These are phyloP conservation scores for Sicyos edulis DNA, from an alignment of 306 rosid genomes.

Conservation along the genomic window DNA sequence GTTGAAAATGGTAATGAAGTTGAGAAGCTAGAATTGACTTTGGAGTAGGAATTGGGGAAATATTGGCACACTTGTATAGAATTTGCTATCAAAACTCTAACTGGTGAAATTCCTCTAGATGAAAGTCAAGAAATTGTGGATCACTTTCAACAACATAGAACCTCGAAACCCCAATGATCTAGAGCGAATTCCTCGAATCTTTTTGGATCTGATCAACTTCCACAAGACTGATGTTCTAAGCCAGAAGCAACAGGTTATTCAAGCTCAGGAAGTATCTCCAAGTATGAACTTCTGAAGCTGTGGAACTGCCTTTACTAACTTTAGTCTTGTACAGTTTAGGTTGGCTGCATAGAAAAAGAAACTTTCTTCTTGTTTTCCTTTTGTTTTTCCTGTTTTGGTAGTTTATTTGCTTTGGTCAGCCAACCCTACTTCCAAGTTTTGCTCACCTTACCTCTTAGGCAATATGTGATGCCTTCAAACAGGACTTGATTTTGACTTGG, in stretches of 20 bases:
- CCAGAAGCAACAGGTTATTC: constrained; percentile 15
- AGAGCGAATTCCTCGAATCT: constrained; percentile 25
- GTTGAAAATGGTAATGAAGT: constrained; percentile 20
- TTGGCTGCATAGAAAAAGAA: constrained; percentile 3
- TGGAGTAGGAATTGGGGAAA: too few species aligned
- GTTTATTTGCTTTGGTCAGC: constrained; percentile 3
- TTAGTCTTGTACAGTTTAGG: constrained; percentile 29
- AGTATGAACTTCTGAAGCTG: constrained; percentile 31
- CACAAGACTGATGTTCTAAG: constrained; percentile 20
- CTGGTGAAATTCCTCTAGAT: constrained; percentile 48
- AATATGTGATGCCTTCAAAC: not conserved
- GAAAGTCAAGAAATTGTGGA: constrained; percentile 38
- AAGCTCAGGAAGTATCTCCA: constrained; percentile 32
- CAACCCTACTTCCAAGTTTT: constrained; percentile 10
- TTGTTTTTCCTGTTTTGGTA: not conserved
- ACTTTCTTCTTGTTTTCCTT: too few species aligned
- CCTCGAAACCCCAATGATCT: constrained; percentile 29
- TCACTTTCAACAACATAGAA: constrained; percentile 38
- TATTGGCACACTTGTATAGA: too few species aligned
- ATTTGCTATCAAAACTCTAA: constrained; percentile 40
- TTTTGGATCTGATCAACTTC: constrained; percentile 25
- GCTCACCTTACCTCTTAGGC: not conserved
- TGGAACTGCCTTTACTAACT: constrained; percentile 30
- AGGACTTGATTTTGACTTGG: constrained; percentile 4
- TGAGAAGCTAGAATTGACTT: constrained; percentile 55